Conservation (phyloP, 768 basidiomycete species). For the Auriscalpium orientale region DNA sequence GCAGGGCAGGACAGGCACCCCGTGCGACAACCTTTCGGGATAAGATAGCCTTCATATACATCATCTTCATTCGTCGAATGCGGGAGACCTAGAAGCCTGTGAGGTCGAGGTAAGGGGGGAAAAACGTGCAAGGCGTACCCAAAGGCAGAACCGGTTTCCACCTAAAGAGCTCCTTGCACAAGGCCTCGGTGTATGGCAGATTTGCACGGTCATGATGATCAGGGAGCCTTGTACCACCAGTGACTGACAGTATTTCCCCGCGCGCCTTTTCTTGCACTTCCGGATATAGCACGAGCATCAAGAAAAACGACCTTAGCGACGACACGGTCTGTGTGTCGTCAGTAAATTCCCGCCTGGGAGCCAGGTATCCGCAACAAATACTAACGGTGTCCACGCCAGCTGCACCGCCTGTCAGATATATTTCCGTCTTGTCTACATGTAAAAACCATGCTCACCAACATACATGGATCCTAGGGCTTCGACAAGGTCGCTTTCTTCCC, state of each 20-base stretch:
- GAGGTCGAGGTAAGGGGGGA: too few species aligned
- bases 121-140: conserved; percentile 30
- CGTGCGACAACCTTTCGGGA: conserved; percentile 44
- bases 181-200: conserved; percentile 52
- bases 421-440: background rate
- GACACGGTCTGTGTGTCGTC: conserved; percentile 40
- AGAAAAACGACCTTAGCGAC: conserved; percentile 49
- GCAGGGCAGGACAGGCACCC: background rate
- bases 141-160: conserved; percentile 51
- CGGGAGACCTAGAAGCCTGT: conserved; percentile 40
- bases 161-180: conserved; percentile 51
- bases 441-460: background rate
- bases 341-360: background rate
- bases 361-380: conserved; percentile 3
- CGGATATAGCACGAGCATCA: conserved; percentile 60
- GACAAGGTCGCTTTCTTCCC: background rate
- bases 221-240: conserved; percentile 47
- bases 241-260: conserved; percentile 54
- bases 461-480: background rate
- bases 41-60: conserved; percentile 47
- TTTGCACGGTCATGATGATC: conserved; percentile 44
- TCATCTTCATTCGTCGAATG: conserved; percentile 62
- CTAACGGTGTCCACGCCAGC: conserved; percentile 56
- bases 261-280: conserved; percentile 47
- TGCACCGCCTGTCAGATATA: conserved; percentile 25